Conservation (phyloP, 495 filamentous ascomycete genomes). For the Annulohypoxylon maeteangense region DNA sequence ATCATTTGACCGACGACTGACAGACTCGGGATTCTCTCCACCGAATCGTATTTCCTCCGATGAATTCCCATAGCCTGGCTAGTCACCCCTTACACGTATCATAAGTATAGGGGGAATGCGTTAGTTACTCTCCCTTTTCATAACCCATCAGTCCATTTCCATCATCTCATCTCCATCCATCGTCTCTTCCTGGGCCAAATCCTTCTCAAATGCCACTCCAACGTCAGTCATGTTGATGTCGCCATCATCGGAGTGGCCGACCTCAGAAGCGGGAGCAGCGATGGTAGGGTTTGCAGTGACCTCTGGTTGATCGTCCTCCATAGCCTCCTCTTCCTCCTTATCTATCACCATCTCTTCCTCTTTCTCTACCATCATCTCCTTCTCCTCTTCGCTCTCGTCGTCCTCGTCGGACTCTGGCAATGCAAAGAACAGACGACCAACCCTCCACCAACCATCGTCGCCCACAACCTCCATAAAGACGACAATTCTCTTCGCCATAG, state of each 20-base stretch:
- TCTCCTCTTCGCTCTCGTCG: not conserved
- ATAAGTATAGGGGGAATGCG: too few relatives aligned
- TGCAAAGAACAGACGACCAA: not conserved
- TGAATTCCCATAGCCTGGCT: too few relatives aligned
- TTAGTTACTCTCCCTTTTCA: too few relatives aligned
- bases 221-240: not conserved
- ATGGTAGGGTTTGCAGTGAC: not conserved
- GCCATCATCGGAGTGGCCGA: not conserved
- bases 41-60: too few relatives aligned
- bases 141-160: not conserved
- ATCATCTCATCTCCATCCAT: not conserved
- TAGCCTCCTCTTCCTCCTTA: too few relatives aligned
- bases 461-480: not conserved
- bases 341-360: too few relatives aligned
- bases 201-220: not conserved
- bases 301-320: too few relatives aligned
- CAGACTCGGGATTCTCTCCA: too few relatives aligned
- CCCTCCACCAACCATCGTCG: not conserved
- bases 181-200: not conserved
- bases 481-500: slow-evolving; percentile 13
- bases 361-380: not conserved
- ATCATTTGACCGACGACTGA: too few relatives aligned
- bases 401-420: not conserved
- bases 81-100: too few relatives aligned
- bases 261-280: not conserved